Evolutionary conservation across 805 yeast species (phyloP), one percentile per base, ranked within the genome.

Genomic region (Yarrowia sp.): DNA sequence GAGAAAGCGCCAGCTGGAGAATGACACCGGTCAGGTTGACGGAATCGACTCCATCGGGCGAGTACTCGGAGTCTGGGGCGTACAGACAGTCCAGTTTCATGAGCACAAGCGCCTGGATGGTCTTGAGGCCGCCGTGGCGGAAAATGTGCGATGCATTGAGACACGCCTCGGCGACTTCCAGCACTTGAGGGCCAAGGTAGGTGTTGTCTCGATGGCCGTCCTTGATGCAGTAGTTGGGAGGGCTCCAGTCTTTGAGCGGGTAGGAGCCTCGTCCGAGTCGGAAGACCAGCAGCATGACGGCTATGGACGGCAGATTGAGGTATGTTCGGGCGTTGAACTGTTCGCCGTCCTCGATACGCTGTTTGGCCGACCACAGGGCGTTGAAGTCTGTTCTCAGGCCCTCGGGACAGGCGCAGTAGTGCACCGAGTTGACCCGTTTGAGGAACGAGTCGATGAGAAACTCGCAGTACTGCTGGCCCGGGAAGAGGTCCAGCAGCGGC

Each of bases 141-240:
- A 22, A 63, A 15, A 63, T 38, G 32, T 49, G 67, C 8, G 67
- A 63, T 7, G 67, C 56, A 11, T 36, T 48, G 22, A 63, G 56
- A 49, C 56, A 63, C 16, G 56, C 48, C 56, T 63, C 67, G 22
- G 56, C 67, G 22, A 63, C 67, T 38, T 63, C 67, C 19, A 63
- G 45, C 19, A 63, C 45, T 7, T 63, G 45, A 8, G 67, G 55
- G 8, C 67, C 67, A 5, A 63, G 48, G 11, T 63, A 63, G 7
- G 67, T 63, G 38, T 38, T 48, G 26, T 63, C 67, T 19, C 38
- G n/a, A 12, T 63, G 67, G 46, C 67, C 67, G 50, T 48, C 56
- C 38, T 63, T 63, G 56, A 63, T 63, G 67, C 67, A 63, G 56
- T 63, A 63, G 56, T 63, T 63, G n/a, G 67, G 67, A 8, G 67